Evolutionary conservation across 306 rosid species (phyloP), one percentile per base, ranked within the genome.

Genomic region (Trifolium subterraneum): DNA sequence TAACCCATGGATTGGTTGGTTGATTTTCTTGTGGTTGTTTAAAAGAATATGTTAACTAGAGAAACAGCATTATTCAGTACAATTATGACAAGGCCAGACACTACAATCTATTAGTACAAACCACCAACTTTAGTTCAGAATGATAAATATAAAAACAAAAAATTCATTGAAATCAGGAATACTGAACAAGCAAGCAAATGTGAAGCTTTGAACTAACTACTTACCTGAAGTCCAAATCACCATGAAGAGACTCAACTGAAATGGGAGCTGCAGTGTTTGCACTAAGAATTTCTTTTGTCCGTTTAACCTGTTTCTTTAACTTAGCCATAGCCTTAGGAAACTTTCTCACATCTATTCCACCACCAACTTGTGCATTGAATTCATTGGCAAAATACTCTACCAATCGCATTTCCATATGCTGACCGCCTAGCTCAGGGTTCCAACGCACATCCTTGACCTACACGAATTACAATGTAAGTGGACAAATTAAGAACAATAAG

Each of bases 401-500:
- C 84, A 94, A 80, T 48, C 90, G 87, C 68, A 92, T 23, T 77
- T 94, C 99, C 96, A 92, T 81, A 64, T 83, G 71, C 86, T 90
- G 97, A 63, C 99, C 99, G 62, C 99, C 99, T 64, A 94, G 85
- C 76, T 90, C 93, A 9, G 99, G 86, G 80, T 84, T 81, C 99
- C 99, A 94, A 69, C 91, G 87, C n/a, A 94, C 95, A 77, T 94
- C 99, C 92, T 90, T 88, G 71, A 94, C 97, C 98, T 93, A 82
- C 86, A 85, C 60, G 60, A 29, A 79, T 69, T 18, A 70, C 5
- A 22, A 60, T 19, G 22, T 51, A 39, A 54, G 48, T 44, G 7
- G 68, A 64, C 71, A 72, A 20, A 48, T 50, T 29, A 75, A 47
- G 12, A 45, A 10, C 72, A 45, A 63, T 59, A 67, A 64, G 77